phyloP scores from a whole-genome alignment of 2,329 filamentous ascomycete genomes.

The Sporothrix sp. region DNA sequence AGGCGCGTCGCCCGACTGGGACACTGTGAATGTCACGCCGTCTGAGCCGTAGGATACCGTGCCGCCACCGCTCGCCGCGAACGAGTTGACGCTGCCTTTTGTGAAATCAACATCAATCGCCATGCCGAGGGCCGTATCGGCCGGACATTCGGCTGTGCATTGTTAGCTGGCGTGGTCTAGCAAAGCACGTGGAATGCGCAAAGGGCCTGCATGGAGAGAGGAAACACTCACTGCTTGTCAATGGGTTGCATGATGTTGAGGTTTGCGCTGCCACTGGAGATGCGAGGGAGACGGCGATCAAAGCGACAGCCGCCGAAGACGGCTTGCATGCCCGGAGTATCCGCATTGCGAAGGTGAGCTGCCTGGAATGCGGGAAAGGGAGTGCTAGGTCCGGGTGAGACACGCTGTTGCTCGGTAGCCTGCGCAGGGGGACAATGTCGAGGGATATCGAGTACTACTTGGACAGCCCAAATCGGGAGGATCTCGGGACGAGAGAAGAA shows the following conservation, averaged over 20 bases:
- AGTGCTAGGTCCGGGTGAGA: not conserved
- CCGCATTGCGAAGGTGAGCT: not conserved
- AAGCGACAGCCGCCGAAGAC: slow-evolving; percentile 14
- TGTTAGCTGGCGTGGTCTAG: too few relatives aligned
- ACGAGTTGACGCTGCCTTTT: slow-evolving; percentile 66
- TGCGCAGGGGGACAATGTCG: not conserved
- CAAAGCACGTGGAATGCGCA: too few relatives aligned
- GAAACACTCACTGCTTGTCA: slow-evolving; percentile 9
- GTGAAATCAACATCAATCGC: slow-evolving; percentile 79
- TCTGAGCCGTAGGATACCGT: slow-evolving; percentile 63
- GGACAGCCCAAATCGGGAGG: not conserved
- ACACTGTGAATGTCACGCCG: slow-evolving; percentile 74
- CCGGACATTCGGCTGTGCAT: slow-evolving; percentile 49
- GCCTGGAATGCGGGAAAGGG: not conserved
- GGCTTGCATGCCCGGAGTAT: slow-evolving; percentile 3
- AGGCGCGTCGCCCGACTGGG: slow-evolving; percentile 69
- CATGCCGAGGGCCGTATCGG: slow-evolving; percentile 72
- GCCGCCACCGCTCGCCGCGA: slow-evolving; percentile 56
- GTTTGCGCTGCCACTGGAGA: slow-evolving; percentile 24
- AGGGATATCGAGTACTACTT: not conserved
- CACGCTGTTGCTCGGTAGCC: not conserved
- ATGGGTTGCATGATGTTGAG: slow-evolving; percentile 18
- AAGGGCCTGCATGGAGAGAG: too few relatives aligned
- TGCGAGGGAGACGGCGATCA: slow-evolving; percentile 10
- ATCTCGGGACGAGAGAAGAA: not conserved